These are phyloP conservation scores for Fusarium goolgardi DNA, from an alignment of 2,329 filamentous ascomycete genomes.

Conservation along the genomic window DNA sequence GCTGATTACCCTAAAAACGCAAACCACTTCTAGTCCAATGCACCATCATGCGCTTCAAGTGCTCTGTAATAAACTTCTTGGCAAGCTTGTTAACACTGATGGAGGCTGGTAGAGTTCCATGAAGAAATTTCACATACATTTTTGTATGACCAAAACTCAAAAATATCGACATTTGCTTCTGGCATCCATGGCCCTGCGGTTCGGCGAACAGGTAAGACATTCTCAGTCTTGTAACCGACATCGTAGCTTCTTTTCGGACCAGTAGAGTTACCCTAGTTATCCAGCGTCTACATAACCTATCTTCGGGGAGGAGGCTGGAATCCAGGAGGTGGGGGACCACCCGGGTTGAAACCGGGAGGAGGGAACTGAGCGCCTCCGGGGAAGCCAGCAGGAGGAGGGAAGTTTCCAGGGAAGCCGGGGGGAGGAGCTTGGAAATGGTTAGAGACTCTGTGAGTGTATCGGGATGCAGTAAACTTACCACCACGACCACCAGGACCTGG, in stretches of 20 bases:
- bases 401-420: conserved; percentile 58
- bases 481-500: conserved; percentile 61
- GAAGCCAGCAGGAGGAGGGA: conserved; percentile 59
- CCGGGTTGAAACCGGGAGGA: conserved; percentile 64
- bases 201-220: conserved; percentile 39
- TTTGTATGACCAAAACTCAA: conserved; percentile 46
- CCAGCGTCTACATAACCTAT: conserved; percentile 54
- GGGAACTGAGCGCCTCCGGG: conserved; percentile 58
- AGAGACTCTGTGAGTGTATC: conserved; percentile 41
- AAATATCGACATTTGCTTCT: conserved; percentile 39
- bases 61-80: conserved; percentile 39
- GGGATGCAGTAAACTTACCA: conserved; percentile 58
- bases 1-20: conserved; percentile 23
- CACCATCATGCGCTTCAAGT: conserved; percentile 37
- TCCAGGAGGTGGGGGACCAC: conserved; percentile 70
- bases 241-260: conserved; percentile 43
- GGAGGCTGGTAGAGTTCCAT: conserved; percentile 37
- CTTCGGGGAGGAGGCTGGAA: conserved; percentile 79
- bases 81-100: conserved; percentile 45
- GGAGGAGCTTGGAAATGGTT: conserved; percentile 55
- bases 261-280: conserved; percentile 40
- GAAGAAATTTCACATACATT: conserved; percentile 49
- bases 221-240: conserved; percentile 41
- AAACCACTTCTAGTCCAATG: conserved; percentile 28
- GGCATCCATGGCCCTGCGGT: conserved; percentile 28